Percentiles rank a stretch among this genome's conserved stretches.
phyloP scores from a whole-genome alignment of 176 grass and related monocot genomes.

The Lolium multiflorum region DNA sequence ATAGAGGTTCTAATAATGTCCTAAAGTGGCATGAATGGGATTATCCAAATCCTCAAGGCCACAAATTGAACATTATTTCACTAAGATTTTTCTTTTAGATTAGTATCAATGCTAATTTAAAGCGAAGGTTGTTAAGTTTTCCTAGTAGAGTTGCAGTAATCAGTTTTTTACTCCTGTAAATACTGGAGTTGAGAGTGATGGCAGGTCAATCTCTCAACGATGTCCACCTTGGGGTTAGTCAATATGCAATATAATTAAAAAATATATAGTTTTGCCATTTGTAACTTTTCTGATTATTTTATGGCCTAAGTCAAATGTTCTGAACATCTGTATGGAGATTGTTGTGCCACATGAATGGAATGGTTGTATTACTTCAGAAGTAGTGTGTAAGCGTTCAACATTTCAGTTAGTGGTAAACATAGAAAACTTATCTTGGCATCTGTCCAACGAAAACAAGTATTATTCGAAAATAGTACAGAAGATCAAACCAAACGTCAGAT shows the following conservation, averaged over 20 bases:
- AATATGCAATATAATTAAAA: not conserved
- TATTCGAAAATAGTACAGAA: not conserved
- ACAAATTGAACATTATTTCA: not conserved
- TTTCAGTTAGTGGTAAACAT: not conserved
- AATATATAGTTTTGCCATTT: not conserved
- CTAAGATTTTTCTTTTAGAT: not conserved
- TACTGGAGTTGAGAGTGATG: not conserved
- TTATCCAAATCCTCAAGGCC: conserved; percentile 3
- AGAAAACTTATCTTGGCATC: not conserved
- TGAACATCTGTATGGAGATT: conserved; percentile 8
- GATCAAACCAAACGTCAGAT: not conserved
- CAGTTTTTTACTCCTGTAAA: not conserved
- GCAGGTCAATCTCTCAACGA: not conserved
- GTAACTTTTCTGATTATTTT: not conserved
- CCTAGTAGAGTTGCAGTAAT: not conserved
- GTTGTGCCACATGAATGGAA: not conserved
- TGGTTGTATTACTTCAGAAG: not conserved
- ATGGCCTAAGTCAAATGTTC: not conserved
- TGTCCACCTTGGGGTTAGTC: not conserved
- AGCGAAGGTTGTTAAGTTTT: not conserved
- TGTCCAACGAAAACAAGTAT: conserved; percentile 20
- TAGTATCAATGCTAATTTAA: not conserved
- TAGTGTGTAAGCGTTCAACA: conserved; percentile 15
- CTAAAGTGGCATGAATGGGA: not conserved
- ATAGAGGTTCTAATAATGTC: not conserved